Conservation (phyloP, 78 protist species). For the Tieghemostelium lacteum region DNA sequence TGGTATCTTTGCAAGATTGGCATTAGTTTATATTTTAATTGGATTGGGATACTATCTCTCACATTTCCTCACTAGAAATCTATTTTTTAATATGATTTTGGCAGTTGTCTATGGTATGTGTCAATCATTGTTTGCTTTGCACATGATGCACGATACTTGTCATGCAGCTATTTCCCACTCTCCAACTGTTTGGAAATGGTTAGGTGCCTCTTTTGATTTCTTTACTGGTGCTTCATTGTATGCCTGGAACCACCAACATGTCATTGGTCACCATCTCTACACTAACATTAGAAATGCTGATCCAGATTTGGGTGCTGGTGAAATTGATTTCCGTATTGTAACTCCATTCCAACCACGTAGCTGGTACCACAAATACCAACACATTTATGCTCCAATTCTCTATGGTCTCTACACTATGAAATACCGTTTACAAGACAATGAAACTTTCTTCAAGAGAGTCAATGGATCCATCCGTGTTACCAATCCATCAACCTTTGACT, state of each 20-base stretch:
- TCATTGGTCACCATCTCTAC: conserved; percentile 76
- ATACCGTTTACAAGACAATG: conserved; percentile 44
- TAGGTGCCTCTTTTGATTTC: conserved; percentile 54
- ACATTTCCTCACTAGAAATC: conserved; percentile 25
- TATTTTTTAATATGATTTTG: conserved; percentile 4
- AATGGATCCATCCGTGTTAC: conserved; percentile 48
- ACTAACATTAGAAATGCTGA: conserved; percentile 64
- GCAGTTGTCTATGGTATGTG: conserved; percentile 16
- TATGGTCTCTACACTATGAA: conserved; percentile 62
- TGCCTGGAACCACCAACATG: conserved; percentile 78
- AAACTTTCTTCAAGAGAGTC: neutral
- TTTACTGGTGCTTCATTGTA: conserved; percentile 44
- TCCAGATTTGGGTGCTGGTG: conserved; percentile 66
- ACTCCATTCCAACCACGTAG: conserved; percentile 48
- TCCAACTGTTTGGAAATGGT: conserved; percentile 35
- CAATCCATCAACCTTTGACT: conserved; percentile 16
- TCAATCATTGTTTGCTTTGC: conserved; percentile 43
- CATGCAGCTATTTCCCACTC: conserved; percentile 49
- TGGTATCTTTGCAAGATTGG: conserved; percentile 23
- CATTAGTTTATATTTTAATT: conserved; percentile 10
- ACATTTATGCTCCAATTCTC: conserved; percentile 80
- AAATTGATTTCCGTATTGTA: conserved; percentile 57
- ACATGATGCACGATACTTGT: conserved; percentile 71
- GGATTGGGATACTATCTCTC: conserved; percentile 1
- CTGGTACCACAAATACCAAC: conserved; percentile 76